A percentile compares a stretch with the other conserved stretches of the same genome.
Conservation (phyloP, 306 rosid species). For the Cicer yamashitae region DNA sequence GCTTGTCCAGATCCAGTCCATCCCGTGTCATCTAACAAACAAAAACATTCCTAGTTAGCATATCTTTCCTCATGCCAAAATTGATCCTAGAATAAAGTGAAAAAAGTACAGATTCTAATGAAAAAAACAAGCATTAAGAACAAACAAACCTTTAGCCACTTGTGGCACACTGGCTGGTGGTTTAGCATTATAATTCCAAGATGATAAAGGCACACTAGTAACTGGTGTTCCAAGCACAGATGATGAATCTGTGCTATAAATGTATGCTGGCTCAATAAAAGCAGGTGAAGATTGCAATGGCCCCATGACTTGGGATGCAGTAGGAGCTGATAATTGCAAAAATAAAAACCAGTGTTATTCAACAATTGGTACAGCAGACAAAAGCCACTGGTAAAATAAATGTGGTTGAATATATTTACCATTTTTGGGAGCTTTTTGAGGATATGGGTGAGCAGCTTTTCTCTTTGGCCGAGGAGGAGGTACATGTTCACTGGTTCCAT, state of each 20-base stretch:
- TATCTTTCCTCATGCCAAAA: background rate
- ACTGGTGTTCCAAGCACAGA: conserved; percentile 67
- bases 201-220: conserved; percentile 55
- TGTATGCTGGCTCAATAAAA: conserved; percentile 59
- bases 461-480: conserved; percentile 99
- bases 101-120: background rate
- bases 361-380: conserved; percentile 16
- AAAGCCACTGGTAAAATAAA: conserved; percentile 29
- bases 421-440: conserved; percentile 88
- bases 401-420: conserved; percentile 49
- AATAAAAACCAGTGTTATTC: conserved; percentile 27
- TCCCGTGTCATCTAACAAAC: conserved; percentile 57
- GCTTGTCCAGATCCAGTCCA: conserved; percentile 53
- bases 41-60: conserved; percentile 28
- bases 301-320: conserved; percentile 51
- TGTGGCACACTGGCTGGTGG: conserved; percentile 56
- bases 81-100: conserved; percentile 6
- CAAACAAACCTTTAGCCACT: conserved; percentile 65
- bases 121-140: conserved; percentile 27
- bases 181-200: conserved; percentile 66
- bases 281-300: conserved; percentile 67
- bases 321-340: conserved; percentile 55
- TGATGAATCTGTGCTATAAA: conserved; percentile 66
- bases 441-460: conserved; percentile 95
- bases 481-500: conserved; percentile 86